Conservation (phyloP, 2,329 filamentous ascomycete species). For the Trichoderma harzianum region DNA sequence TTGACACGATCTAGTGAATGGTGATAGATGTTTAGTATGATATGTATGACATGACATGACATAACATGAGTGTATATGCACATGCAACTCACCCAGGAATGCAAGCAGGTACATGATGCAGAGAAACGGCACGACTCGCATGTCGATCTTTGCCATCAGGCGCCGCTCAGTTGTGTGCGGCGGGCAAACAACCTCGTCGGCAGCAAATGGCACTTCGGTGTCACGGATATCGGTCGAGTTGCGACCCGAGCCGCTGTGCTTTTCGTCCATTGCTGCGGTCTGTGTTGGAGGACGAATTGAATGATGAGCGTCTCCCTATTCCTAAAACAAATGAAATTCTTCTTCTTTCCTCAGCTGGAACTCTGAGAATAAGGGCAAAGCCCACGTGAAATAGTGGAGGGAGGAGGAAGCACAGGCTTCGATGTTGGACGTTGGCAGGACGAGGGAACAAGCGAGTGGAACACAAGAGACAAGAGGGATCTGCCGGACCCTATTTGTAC, state of each 20-base stretch:
- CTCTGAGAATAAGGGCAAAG: constrained; percentile 1
- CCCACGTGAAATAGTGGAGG: constrained; percentile 15
- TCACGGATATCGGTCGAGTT: constrained; percentile 14
- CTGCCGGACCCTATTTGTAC: constrained; percentile 16
- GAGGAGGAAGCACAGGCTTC: constrained; percentile 9
- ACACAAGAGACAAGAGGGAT: constrained; percentile 5
- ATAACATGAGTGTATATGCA: neutral
- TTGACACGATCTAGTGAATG: constrained; percentile 61
- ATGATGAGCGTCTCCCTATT: neutral
- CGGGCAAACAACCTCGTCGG: constrained; percentile 37
- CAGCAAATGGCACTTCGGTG: neutral
- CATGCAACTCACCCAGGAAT: constrained; percentile 50
- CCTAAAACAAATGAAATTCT: neutral
- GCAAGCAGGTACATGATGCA: constrained; percentile 69
- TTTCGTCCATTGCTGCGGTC: constrained; percentile 23
- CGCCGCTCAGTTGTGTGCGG: constrained; percentile 59
- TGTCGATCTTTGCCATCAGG: constrained; percentile 67
- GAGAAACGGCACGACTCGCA: constrained; percentile 68
- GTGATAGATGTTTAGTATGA: neutral
- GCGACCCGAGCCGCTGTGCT: constrained; percentile 21
- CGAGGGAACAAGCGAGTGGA: constrained; percentile 1
- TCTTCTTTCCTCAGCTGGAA: neutral
- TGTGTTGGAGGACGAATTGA: neutral
- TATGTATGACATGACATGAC: neutral
- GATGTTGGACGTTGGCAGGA: neutral